Base-by-base conservation (phyloP, 2,329 filamentous ascomycete species). In the Beauveria scarabaeidicola region DNA sequence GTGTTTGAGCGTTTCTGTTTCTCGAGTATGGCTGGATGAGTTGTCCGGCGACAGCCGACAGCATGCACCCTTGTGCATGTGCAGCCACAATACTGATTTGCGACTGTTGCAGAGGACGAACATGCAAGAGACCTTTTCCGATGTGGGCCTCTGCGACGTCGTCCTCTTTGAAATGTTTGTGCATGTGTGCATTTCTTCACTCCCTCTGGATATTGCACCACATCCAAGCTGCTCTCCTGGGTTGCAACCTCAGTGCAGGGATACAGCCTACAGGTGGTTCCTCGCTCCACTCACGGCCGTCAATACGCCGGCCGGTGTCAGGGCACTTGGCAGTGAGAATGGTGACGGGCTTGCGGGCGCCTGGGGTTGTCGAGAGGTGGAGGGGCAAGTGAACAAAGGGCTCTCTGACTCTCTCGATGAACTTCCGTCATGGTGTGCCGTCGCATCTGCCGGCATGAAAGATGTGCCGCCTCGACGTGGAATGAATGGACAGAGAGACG, bases 201-300 rank as follows among this genome's bases (percentile, higher is more conserved):
- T 25, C 10, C n/a, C 50, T 40, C 13, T 40, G 43, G 40, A 11
- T 15, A 47, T 56, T 48, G 29, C 53, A 55, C 43, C 53, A 56
- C 43, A 41, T 53, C 11, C 23, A 15, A 38, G 51, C 41, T 47
- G 21, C 32, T 38, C 21, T 55, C 36, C 40, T 32, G 15, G 53
- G 25, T 32, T 52, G 55, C 54, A 48, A 48, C 8, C 27, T 29
- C 3, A 29, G 25, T 51, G 48, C 47, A 58, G 48, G 56, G 56
- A 58, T 58, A 32, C 5, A 36, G 5, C 11, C 32, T 36, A 36
- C 32, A 36, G 21, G 27, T 50, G 47, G 48, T 52, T 46, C 46
- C 36, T 52, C 38, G 27, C 56, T 58, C 56, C 56, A 58, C 56
- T 52, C 56, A 58, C 56, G 32, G 19, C 27, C 7, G 13, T 23